Evolutionary conservation across 2,329 filamentous ascomycete species (phyloP), one percentile per base, ranked within the genome.

Genomic region (Ciborinia camelliae): DNA sequence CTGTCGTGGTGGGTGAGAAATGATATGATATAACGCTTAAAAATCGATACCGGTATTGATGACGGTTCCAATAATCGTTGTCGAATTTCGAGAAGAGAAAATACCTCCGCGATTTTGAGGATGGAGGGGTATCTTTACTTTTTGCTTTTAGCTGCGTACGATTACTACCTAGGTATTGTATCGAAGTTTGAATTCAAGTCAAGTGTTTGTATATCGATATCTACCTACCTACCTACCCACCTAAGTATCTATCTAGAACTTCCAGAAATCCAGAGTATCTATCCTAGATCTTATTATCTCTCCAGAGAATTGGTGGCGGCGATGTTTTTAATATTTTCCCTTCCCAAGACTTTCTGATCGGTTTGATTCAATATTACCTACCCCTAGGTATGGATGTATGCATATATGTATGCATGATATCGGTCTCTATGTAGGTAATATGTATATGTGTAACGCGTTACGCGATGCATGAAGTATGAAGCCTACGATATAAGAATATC

Each of bases 311-410:
- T 58, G 41, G 28, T 45, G 54, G 41, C 37, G 45, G 45, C 18
- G 41, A 47, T 32, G 3, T n/a, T 14, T n/a, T 32, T n/a, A 30
- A 52, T n/a, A 52, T n/a, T n/a, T 52, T 45, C n/a, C n/a, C n/a
- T n/a, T n/a, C n/a, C 30, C 50, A 52, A n/a, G 28, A 35, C 50
- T 51, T 51, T 30, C 32, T 51, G n/a, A 15, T 18, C 10, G 35
- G 23, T 58, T 35, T 23, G 23, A 47, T 47, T 47, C 54, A 58
- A 58, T 58, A 47, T 58, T 58, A 15, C n/a, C n/a, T n/a, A n/a
- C n/a, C n/a, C n/a, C n/a, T n/a, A n/a, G n/a, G n/a, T n/a, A n/a
- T n/a, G n/a, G n/a, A n/a, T 48, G 45, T 47, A 47, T 47, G n/a
- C 26, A 47, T 6, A n/a, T 45, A 45, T 9, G n/a, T n/a, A 23